phyloP scores from a whole-genome alignment of 192 early-diverging fungal genomes.

The Chytriomyces sp. region DNA sequence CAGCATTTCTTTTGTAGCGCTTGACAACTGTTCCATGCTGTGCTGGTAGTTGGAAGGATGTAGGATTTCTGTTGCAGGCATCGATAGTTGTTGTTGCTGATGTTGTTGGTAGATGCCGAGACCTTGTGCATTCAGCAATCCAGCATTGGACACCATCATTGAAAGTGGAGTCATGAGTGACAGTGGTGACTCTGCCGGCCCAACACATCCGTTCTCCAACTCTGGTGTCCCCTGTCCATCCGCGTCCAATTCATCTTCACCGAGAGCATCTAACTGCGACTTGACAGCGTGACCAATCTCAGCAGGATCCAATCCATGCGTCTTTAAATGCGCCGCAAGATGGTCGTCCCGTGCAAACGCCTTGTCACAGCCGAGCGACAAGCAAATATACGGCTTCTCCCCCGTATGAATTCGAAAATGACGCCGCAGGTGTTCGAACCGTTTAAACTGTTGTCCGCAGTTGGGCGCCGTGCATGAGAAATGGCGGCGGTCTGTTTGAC shows the following conservation, averaged over 20 bases:
- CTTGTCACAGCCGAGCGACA: constrained; percentile 57
- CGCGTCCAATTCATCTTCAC: not conserved
- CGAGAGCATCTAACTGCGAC: constrained; percentile 1
- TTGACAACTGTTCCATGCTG: constrained; percentile 16
- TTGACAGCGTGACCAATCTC: constrained; percentile 8
- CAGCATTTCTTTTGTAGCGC: constrained; percentile 6
- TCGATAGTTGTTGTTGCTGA: not conserved
- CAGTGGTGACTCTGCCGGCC: constrained; percentile 16
- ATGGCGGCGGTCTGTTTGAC: constrained; percentile 38
- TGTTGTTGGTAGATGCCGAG: not conserved
- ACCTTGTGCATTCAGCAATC: not conserved
- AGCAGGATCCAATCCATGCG: constrained; percentile 32
- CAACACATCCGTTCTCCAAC: not conserved
- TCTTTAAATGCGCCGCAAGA: constrained; percentile 63
- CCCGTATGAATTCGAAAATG: constrained; percentile 73
- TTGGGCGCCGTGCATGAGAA: constrained; percentile 34
- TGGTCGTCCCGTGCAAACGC: constrained; percentile 70
- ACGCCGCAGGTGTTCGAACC: constrained; percentile 77
- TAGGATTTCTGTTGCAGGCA: not conserved
- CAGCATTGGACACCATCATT: constrained; percentile 16
- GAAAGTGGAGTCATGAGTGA: constrained; percentile 13
- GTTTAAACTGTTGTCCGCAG: constrained; percentile 66
- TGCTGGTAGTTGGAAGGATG: constrained; percentile 4
- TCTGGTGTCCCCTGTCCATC: not conserved
- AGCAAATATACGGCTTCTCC: constrained; percentile 68